phyloP scores from a whole-genome alignment of 2,329 filamentous ascomycete species.

The Penicillium sp. region DNA sequence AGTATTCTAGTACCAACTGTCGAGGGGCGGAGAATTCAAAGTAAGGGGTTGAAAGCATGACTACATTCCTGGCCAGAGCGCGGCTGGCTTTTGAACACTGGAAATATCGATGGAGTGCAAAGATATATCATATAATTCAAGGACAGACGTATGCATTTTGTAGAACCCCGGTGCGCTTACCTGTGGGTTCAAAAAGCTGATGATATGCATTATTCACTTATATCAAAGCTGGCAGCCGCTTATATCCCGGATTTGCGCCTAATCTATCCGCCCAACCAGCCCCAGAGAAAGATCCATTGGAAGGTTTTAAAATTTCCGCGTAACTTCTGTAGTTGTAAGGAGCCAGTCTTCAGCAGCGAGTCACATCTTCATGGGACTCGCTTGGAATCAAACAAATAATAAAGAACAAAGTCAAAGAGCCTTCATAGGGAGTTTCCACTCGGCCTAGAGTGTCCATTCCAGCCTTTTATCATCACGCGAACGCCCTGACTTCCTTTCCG shows the following conservation, averaged over 20 bases:
- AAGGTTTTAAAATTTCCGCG: too few species aligned
- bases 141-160: background rate
- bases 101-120: background rate
- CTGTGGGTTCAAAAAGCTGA: background rate
- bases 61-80: background rate
- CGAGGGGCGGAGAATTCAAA: background rate
- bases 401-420: background rate
- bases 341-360: background rate
- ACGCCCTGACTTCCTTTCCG: constrained; percentile 20
- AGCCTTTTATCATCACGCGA: constrained; percentile 15
- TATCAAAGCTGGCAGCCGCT: background rate
- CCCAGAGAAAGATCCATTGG: background rate
- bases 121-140: background rate
- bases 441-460: background rate
- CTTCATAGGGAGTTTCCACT: background rate
- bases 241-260: too few species aligned
- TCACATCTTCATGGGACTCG: background rate
- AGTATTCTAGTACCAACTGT: background rate
- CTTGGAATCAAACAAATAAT: background rate
- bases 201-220: background rate
- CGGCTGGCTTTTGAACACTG: background rate
- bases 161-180: background rate
- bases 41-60: constrained; percentile 3
- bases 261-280: background rate
- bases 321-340: background rate